A percentile compares a stretch with the other conserved stretches of the same genome.
Evolutionary conservation across 805 yeast species (phyloP).

Genomic region (Myxozyma geophila): DNA sequence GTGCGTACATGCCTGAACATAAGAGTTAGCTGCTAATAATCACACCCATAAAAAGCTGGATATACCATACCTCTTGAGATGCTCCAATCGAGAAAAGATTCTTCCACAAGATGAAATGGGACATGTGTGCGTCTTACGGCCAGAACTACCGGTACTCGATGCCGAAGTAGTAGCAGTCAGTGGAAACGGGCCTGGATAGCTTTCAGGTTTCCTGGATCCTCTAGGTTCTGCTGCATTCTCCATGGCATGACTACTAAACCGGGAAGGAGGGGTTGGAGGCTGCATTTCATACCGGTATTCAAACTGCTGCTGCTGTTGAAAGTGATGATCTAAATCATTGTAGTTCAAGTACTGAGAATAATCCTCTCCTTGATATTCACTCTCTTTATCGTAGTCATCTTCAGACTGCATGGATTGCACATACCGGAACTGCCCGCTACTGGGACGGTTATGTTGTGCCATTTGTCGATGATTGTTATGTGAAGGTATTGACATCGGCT

Average conservation of each 20-base stretch:
- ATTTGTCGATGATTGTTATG: background rate
- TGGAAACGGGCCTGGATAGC: slow-evolving; percentile 2
- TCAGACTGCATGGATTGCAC: slow-evolving; percentile 8
- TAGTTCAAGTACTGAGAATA: slow-evolving; percentile 23
- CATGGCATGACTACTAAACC: slow-evolving; percentile 1
- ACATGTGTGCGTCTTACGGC: slow-evolving; percentile 34
- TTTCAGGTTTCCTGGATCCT: background rate
- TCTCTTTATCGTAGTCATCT: slow-evolving; percentile 21
- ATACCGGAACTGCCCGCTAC: background rate
- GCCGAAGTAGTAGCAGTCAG: slow-evolving; percentile 11
- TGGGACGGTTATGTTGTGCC: background rate
- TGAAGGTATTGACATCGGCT: background rate
- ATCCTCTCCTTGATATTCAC: slow-evolving; percentile 12
- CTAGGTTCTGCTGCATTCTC: background rate
- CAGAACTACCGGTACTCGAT: slow-evolving; percentile 14
- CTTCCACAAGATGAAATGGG: slow-evolving; percentile 35
- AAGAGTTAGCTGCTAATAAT: background rate
- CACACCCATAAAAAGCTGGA: background rate
- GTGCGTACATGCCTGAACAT: slow-evolving; percentile 31
- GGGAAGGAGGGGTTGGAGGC: slow-evolving; percentile 1
- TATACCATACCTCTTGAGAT: slow-evolving; percentile 28
- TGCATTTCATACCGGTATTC: slow-evolving; percentile 11
- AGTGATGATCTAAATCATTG: slow-evolving; percentile 4
- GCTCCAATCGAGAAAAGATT: slow-evolving; percentile 34
- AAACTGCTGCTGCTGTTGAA: slow-evolving; percentile 8